A percentile compares a stretch with the other conserved stretches of the same genome.
Conservation (phyloP, 495 filamentous ascomycete genomes). For the Podospora pseudoanserina region DNA sequence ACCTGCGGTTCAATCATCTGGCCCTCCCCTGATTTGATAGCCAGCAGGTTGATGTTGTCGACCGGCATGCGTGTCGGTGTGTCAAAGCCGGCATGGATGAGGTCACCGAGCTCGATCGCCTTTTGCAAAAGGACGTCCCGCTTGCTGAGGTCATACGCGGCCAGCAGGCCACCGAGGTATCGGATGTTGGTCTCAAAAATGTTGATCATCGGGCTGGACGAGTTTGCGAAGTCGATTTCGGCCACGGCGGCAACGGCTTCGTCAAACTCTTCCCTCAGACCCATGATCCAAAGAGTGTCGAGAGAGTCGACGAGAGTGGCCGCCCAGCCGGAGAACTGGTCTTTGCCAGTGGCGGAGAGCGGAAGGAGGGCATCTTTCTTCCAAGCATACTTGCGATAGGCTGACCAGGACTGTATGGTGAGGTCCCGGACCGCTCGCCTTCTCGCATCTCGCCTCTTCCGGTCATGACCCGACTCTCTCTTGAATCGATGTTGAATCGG, state of each 20-base stretch:
- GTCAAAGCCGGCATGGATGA: conserved; percentile 77
- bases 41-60: conserved; percentile 61
- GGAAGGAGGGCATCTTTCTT: conserved; percentile 71
- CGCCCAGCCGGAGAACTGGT: conserved; percentile 82
- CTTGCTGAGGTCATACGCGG: conserved; percentile 71
- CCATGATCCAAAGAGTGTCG: conserved; percentile 90
- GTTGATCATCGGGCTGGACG: conserved; percentile 46
- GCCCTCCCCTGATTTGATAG: conserved; percentile 68
- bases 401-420: conserved; percentile 67
- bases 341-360: conserved; percentile 35
- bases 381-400: conserved; percentile 75
- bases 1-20: conserved; percentile 52
- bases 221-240: conserved; percentile 68
- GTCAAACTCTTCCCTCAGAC: conserved; percentile 73
- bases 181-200: conserved; percentile 75
- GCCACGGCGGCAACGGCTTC: conserved; percentile 65
- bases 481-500: conserved; percentile 64
- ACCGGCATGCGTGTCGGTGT: conserved; percentile 79
- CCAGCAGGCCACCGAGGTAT: conserved; percentile 69
- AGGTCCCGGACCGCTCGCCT: conserved; percentile 59
- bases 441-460: conserved; percentile 52
- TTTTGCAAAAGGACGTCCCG: conserved; percentile 64
- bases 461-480: conserved; percentile 51
- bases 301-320: conserved; percentile 83
- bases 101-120: conserved; percentile 68